These are phyloP conservation scores for Stachybotrys elegans DNA, from an alignment of 2,329 filamentous ascomycete species.

Conservation along the genomic window DNA sequence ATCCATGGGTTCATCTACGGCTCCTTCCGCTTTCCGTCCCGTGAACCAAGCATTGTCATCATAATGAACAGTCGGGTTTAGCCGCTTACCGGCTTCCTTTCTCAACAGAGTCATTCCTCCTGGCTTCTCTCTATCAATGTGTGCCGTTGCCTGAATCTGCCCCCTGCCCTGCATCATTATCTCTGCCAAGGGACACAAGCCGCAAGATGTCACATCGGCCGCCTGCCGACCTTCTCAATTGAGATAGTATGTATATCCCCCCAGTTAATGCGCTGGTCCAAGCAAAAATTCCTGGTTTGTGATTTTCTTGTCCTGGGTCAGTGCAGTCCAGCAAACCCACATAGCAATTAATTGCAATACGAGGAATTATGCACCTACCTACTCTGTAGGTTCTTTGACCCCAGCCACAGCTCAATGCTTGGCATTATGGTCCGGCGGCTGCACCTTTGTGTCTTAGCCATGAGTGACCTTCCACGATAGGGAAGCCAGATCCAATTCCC, in stretches of 20 bases:
- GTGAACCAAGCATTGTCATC: too few species aligned
- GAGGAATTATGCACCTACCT: not conserved
- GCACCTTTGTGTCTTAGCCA: not conserved
- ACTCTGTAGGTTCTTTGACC: not conserved
- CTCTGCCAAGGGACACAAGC: not conserved
- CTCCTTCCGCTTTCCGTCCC: too few species aligned
- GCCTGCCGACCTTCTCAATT: not conserved
- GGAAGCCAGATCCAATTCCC: not conserved
- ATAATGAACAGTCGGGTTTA: too few species aligned
- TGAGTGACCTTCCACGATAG: not conserved
- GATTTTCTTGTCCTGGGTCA: not conserved
- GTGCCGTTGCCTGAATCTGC: not conserved
- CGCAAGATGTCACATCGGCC: not conserved
- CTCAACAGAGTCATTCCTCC: too few species aligned
- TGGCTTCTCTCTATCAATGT: not conserved
- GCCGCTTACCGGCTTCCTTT: too few species aligned
- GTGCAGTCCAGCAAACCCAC: not conserved
- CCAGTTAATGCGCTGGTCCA: not conserved
- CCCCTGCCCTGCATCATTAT: not conserved
- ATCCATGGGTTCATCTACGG: too few species aligned
- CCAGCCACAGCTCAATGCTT: not conserved
- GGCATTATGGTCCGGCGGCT: not conserved
- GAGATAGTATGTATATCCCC: not conserved
- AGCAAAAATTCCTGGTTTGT: not conserved
- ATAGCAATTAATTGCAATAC: not conserved